These are phyloP conservation scores for Diplosphaera chodatii DNA, from an alignment of 139 green algal genomes.

Conservation along the genomic window DNA sequence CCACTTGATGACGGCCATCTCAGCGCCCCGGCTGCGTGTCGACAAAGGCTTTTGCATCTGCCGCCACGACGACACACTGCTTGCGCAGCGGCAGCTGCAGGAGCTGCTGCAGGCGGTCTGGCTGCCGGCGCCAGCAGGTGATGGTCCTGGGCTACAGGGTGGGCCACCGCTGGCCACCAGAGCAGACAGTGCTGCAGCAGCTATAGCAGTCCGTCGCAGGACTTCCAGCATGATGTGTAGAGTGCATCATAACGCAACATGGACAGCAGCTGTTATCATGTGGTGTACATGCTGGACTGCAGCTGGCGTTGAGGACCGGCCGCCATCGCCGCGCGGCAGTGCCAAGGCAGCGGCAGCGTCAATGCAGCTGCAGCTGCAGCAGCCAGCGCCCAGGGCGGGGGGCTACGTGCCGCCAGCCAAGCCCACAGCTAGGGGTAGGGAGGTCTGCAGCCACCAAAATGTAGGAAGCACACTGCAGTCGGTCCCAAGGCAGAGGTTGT, in stretches of 20 bases:
- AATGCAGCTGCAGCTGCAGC: neutral
- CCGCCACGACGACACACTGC: slow-evolving; percentile 11
- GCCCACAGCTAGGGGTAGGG: too few species aligned
- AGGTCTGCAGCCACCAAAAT: too few species aligned
- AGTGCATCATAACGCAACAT: too few species aligned
- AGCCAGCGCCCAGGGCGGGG: slow-evolving; percentile 3
- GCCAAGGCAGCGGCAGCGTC: slow-evolving; percentile 18
- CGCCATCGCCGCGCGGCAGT: slow-evolving; percentile 41
- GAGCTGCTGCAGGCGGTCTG: slow-evolving; percentile 72
- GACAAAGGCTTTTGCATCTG: slow-evolving; percentile 79
- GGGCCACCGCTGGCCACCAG: too few species aligned
- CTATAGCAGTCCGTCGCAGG: too few species aligned
- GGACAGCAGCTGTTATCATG: too few species aligned
- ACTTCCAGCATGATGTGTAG: too few species aligned
- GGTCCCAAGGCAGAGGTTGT: too few species aligned
- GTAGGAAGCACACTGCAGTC: too few species aligned
- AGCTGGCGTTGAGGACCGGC: slow-evolving; percentile 49
- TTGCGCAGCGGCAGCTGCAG: slow-evolving; percentile 37
- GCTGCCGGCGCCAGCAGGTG: slow-evolving; percentile 20
- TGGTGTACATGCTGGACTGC: too few species aligned
- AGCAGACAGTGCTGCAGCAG: too few species aligned
- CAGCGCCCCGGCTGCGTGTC: slow-evolving; percentile 82
- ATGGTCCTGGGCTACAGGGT: too few species aligned
- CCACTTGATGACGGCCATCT: slow-evolving; percentile 74
- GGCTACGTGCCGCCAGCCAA: neutral